Evolutionary conservation across 2,329 filamentous ascomycete species (phyloP), one percentile per base, ranked within the genome.

Genomic region (Epichloe bromicola): DNA sequence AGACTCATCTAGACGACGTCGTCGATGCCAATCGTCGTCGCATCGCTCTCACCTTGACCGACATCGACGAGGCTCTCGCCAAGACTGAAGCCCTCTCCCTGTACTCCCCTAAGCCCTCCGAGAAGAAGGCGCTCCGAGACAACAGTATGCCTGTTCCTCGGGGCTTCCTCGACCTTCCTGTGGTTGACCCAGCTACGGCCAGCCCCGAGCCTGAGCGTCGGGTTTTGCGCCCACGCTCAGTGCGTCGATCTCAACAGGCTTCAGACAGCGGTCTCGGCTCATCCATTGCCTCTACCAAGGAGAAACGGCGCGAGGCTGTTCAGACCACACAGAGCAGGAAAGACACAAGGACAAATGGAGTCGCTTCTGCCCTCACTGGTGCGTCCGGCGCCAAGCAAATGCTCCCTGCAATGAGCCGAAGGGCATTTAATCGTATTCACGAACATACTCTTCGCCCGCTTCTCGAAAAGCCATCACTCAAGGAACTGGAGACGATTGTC

Each of bases 201-300:
- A 65, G 63, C 52, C 61, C 61, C 48, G 58, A 73, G 56, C 61
- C 62, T 54, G 73, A 74, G 65, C 69, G 74, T 53, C 73, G 73
- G 54, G 68, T 75, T 40, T 65, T 76, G 56, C 78, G 75, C 53
- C 74, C 76, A 56, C 76, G 76, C 53, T 71, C 69, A 48, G 75
- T 75, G 52, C 76, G 80, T 62, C 70, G 72, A 54, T 74, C 73
- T 42, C 76, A 82, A 62, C 78, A 89, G 68, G 79, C 80, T 53
- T 93, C 88, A 15, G 90, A 96, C 70, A 95, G 89, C 65, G 90
- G 88, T 50, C 74, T 96, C 56, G 90, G 90, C 49, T 86, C 88
- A 42, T 95, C 89, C 41, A 75, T 95, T 61, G 78, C 74, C 54
- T 85, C 80, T 46, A 75, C 71, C 36, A 72, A 70, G 51, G 74